A percentile compares a stretch with the other conserved stretches of the same genome.
These are phyloP conservation scores for Fusarium sp. DNA, from an alignment of 2,329 filamentous ascomycete genomes.

Conservation along the genomic window DNA sequence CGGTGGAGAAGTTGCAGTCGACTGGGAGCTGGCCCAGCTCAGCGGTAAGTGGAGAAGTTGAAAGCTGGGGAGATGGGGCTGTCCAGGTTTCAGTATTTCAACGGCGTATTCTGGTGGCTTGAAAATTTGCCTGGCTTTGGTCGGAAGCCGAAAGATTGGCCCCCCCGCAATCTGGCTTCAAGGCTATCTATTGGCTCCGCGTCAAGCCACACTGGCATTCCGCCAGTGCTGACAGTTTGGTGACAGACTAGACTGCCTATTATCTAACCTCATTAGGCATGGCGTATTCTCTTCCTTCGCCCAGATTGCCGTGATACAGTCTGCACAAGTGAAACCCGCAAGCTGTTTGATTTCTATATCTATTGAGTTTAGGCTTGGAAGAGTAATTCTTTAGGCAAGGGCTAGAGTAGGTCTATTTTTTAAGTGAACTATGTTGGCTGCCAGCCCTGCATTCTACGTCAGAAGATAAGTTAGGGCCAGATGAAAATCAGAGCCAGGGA, in stretches of 20 bases:
- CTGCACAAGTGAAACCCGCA: rapidly evolving
- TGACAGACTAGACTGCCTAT: background rate
- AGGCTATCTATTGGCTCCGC: background rate
- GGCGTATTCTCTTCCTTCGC: background rate
- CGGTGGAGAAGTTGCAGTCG: background rate
- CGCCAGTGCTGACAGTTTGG: background rate
- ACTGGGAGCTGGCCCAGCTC: background rate
- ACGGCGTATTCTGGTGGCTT: too few relatives aligned
- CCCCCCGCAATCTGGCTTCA: too few relatives aligned
- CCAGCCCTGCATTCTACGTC: too few relatives aligned
- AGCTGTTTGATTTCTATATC: too few relatives aligned
- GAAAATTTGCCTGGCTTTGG: too few relatives aligned
- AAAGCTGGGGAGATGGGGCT: background rate
- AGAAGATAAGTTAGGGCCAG: too few relatives aligned
- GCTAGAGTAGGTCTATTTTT: too few relatives aligned
- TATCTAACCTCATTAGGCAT: background rate
- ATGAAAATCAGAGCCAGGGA: too few relatives aligned
- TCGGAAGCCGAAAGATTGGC: too few relatives aligned
- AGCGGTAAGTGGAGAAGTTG: background rate
- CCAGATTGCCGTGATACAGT: background rate
- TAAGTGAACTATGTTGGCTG: too few relatives aligned
- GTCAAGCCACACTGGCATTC: background rate
- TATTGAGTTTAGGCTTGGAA: rapidly evolving
- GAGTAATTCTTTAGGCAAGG: background rate
- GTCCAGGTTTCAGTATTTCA: background rate